phyloP scores from a whole-genome alignment of 805 yeast genomes.

The Wilhelminamyces savonicus region DNA sequence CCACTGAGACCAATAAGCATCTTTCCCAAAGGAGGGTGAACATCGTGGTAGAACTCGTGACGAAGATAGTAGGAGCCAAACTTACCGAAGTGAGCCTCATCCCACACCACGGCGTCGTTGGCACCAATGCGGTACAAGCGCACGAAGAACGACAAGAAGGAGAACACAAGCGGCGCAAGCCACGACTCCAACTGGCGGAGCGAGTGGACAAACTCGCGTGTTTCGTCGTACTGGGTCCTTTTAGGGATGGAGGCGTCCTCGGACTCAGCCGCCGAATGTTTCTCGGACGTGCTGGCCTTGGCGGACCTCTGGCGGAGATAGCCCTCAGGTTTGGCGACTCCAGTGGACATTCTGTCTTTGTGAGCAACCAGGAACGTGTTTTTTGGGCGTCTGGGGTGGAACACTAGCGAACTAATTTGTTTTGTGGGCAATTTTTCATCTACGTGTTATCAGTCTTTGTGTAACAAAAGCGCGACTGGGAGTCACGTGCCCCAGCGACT shows the following conservation, averaged over 20 bases:
- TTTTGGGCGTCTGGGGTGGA: too few species aligned
- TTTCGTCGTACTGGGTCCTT: background rate
- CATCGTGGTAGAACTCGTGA: conserved; percentile 91
- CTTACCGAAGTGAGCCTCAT: conserved; percentile 96
- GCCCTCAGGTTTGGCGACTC: too few species aligned
- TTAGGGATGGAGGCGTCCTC: background rate
- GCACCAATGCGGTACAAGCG: conserved; percentile 72
- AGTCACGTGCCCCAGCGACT: too few species aligned
- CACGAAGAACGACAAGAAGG: conserved; percentile 57
- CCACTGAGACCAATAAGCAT: conserved; percentile 88
- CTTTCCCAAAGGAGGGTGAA: conserved; percentile 96
- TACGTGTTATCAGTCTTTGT: too few species aligned
- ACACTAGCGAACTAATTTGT: too few species aligned
- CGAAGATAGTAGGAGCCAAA: conserved; percentile 86
- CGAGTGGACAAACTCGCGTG: conserved; percentile 6
- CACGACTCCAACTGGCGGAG: conserved; percentile 29
- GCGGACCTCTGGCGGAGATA: background rate
- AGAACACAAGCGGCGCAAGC: conserved; percentile 57
- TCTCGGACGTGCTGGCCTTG: background rate
- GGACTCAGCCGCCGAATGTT: background rate
- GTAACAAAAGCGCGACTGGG: too few species aligned
- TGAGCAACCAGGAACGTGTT: too few species aligned
- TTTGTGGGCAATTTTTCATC: too few species aligned
- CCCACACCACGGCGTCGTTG: conserved; percentile 85
- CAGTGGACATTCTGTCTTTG: too few species aligned